Percentiles rank a stretch among this genome's conserved stretches.
phyloP scores from a whole-genome alignment of 257 asterid genomes.

The Nicotiana noctiflora region DNA sequence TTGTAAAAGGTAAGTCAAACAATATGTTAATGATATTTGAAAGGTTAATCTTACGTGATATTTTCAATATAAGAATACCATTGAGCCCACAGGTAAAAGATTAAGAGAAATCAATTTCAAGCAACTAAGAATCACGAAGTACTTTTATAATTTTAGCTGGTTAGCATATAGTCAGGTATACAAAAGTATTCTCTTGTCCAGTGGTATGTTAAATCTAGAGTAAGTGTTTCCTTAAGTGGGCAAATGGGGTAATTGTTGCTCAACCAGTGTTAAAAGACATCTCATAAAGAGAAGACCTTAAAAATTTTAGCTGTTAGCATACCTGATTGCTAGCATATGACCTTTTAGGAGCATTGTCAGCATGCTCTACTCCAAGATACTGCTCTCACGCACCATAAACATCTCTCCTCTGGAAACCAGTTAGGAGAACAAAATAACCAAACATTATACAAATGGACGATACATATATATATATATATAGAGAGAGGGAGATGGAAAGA shows the following conservation, averaged over 20 bases:
- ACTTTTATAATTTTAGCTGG: not conserved
- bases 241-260: not conserved
- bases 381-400: constrained; percentile 82
- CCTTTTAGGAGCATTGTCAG: constrained; percentile 66
- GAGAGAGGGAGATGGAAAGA: not conserved
- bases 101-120: not conserved
- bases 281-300: not conserved
- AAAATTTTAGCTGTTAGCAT: not conserved
- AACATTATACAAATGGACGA: constrained; percentile 2
- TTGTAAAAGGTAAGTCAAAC: not conserved
- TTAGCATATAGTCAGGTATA: not conserved
- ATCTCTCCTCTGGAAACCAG: constrained; percentile 49
- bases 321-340: constrained; percentile 59
- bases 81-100: constrained; percentile 1
- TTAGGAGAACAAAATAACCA: not conserved
- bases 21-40: not conserved
- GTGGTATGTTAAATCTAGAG: not conserved
- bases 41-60: not conserved
- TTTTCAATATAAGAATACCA: not conserved
- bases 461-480: too few species aligned
- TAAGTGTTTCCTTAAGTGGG: not conserved
- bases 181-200: not conserved
- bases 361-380: constrained; percentile 75
- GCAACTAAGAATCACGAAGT: not conserved
- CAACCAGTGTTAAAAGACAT: not conserved